Evolutionary conservation across 495 filamentous ascomycete genomes (phyloP).

Genomic region (Podospora comata): DNA sequence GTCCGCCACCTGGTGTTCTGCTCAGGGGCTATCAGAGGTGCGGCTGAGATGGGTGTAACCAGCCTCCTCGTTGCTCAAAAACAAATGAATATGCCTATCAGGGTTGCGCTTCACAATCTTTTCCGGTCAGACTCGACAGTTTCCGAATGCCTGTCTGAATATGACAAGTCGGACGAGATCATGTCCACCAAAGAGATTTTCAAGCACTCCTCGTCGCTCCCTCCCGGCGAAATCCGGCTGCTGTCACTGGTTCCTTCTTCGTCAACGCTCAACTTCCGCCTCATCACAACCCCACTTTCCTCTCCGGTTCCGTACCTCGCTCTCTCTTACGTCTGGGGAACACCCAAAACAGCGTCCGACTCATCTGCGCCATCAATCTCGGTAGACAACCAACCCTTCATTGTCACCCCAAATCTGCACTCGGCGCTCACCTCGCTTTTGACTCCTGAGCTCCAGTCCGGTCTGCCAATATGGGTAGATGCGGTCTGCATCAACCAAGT

Average conservation of each 20-base stretch:
- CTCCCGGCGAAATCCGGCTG: constrained; percentile 3
- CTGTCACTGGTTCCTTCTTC: neutral
- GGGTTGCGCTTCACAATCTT: neutral
- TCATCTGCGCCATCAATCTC: neutral
- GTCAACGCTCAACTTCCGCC: neutral
- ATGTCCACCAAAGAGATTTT: neutral
- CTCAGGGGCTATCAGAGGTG: neutral
- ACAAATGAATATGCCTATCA: neutral
- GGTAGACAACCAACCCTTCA: neutral
- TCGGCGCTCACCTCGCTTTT: neutral
- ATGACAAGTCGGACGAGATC: neutral
- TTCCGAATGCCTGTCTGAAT: too few species aligned
- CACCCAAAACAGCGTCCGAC: neutral
- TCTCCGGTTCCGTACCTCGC: neutral
- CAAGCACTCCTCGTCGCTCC: neutral
- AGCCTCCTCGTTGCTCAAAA: neutral
- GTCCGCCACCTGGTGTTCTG: neutral
- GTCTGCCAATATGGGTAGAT: neutral
- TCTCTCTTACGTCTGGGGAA: constrained; percentile 3
- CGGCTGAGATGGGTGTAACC: neutral
- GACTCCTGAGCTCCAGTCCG: neutral
- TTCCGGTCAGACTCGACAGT: neutral
- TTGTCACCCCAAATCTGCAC: neutral
- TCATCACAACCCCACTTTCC: neutral
- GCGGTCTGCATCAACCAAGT: constrained; percentile 7